A percentile compares a stretch with the other conserved stretches of the same genome.
Conservation (phyloP, 164 flowering plant species). For the Saururus chinensis region DNA sequence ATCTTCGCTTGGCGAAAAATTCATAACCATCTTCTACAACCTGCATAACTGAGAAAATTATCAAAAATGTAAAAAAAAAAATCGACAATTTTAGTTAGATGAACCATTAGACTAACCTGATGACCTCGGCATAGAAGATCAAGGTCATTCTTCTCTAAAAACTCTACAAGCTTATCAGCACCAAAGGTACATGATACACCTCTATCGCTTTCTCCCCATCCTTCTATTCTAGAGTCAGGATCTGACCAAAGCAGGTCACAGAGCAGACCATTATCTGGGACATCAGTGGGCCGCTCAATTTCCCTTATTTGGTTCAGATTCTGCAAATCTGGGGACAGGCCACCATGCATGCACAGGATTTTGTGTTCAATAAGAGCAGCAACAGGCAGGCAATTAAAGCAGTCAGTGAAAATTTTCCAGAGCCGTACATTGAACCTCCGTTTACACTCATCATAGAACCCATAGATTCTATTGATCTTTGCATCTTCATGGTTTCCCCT, state of each 20-base stretch:
- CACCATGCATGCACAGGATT: conserved; percentile 44
- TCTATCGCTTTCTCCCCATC: conserved; percentile 40
- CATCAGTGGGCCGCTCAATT: background rate
- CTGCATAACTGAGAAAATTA: background rate
- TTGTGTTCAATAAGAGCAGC: conserved; percentile 35
- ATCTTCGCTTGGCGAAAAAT: background rate
- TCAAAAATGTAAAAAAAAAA: too few relatives aligned
- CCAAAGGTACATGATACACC: conserved; percentile 44
- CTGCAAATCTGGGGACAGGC: conserved; percentile 34
- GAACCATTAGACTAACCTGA: conserved; percentile 20
- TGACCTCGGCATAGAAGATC: conserved; percentile 43
- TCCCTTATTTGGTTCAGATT: conserved; percentile 21
- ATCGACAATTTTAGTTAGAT: background rate
- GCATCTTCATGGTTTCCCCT: conserved; percentile 41
- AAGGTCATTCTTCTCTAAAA: conserved; percentile 29
- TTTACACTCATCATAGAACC: conserved; percentile 44
- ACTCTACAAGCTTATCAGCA: conserved; percentile 27
- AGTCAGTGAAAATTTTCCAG: conserved; percentile 45
- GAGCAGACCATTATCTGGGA: background rate
- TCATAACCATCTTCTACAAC: background rate
- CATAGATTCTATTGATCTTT: conserved; percentile 41
- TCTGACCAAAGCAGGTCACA: background rate
- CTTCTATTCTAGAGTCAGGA: conserved; percentile 10
- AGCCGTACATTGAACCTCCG: conserved; percentile 39
- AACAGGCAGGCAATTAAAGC: conserved; percentile 42